phyloP scores from a whole-genome alignment of 2,329 filamentous ascomycete genomes.

The Raffaelea ambrosiae region DNA sequence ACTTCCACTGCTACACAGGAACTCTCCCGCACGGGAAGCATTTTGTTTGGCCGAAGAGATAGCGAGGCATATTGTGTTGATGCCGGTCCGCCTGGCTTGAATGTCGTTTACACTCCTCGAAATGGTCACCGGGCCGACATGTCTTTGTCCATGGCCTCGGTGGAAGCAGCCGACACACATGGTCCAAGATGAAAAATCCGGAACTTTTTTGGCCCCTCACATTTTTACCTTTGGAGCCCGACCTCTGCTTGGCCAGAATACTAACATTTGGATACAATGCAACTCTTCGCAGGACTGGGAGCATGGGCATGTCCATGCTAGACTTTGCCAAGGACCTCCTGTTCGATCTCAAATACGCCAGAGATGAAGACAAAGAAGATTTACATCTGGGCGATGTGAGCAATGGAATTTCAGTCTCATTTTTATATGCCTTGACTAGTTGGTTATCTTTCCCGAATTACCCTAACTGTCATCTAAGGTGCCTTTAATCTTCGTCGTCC shows the following conservation, averaged over 20 bases:
- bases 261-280: constrained; percentile 19
- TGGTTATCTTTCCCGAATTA: no score
- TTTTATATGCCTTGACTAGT: background rate
- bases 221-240: constrained; percentile 12
- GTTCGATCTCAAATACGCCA: background rate
- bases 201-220: constrained; percentile 12
- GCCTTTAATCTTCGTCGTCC: constrained; percentile 12
- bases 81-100: background rate
- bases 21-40: no score
- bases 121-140: constrained; percentile 11
- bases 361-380: background rate
- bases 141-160: constrained; percentile 19
- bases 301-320: background rate
- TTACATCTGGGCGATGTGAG: background rate
- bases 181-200: constrained; percentile 13
- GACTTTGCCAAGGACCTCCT: constrained; percentile 4
- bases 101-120: background rate
- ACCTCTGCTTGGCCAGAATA: constrained; percentile 12
- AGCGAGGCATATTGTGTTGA: no score
- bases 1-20: no score
- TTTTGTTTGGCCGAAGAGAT: no score
- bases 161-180: constrained; percentile 14
- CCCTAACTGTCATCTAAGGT: no score
- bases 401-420: background rate
- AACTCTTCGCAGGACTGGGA: background rate